Evolutionary conservation across 257 asterid species (phyloP), one percentile per base, ranked within the genome.

Genomic region (Paulownia fortunei): DNA sequence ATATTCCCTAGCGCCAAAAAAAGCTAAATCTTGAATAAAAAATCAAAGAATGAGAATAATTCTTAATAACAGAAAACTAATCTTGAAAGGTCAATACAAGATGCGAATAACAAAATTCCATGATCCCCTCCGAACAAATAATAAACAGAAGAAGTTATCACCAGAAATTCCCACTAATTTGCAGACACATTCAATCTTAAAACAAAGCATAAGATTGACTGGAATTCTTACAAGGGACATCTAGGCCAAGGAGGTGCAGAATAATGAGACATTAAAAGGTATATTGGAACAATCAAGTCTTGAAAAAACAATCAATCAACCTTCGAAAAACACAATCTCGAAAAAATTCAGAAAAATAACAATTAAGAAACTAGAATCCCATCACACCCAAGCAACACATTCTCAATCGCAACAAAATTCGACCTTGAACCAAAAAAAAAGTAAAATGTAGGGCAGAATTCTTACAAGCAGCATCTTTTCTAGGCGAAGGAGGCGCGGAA

Each of bases 401-500:
- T 41, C 19, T 58, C 37, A 11, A 11, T 58, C 18, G 36, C 37
- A 58, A 11, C 9, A 42, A 32, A 39, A 74, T 36, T 11, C 18
- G 36, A 52, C 75, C 72, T 37, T 76, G 16, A 24, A 71, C 23
- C 1, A 42, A 59, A 61, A 4, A 27, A 4, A n/a, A 8, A 13
- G 24, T 2, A 21, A 41, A 49, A 18, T n/a, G n/a, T n/a, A n/a
- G n/a, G n/a, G 39, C 36, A 70, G 55, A 68, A 44, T 24, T 32
- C 87, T 85, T 83, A 83, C 88, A 49, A 55, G 83, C 23, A 19
- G 66, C 73, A 52, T 87, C 86, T 74, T 89, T 87, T 49, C 66
- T 61, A 0, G 92, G 90, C 8, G 92, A 59, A 34, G 87, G 13
- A 4, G 88, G 76, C 15, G 71, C 23, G 27, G 87, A 76, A 70